Base-by-base conservation (phyloP, 2,329 filamentous ascomycete species). In the Aspergillus sojae region DNA sequence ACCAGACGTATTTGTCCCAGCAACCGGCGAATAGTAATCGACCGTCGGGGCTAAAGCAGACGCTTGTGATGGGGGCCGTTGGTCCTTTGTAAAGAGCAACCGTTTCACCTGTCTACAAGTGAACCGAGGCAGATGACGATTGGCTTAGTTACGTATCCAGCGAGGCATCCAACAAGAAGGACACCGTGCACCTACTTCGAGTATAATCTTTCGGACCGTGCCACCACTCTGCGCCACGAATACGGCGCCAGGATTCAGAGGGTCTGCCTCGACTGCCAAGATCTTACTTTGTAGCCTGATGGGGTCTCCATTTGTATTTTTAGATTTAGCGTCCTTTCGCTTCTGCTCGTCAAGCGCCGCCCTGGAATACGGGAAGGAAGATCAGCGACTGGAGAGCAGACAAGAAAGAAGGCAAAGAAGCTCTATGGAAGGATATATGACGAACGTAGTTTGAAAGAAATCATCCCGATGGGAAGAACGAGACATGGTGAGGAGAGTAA, bases 1-100 rank as follows among this genome's bases (percentile, higher is more conserved):
- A 91, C 89, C 93, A 97, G 62, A 98, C 86, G 23, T 88, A 85
- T 80, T 96, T 97, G 80, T 99, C 94, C 95, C 95, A 99, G 63
- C 90, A 95, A 39, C 94, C 94, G 28, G 93, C 93, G 77, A 93
- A 97, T 30, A 80, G 59, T 12, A 97, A 74, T 1, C 85, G 90
- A 64, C 82, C 83, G 30, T 80, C 80, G 4, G 81, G 76, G 16
- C 88, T 89, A 41, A 92, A 82, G 19, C 91, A 88, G 32, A 96
- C 79, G 68, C 90, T 91, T 11, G 92, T 94, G 11, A 97, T 83
- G 1, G 95, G 95, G 4, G 92, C 90, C 53, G 85, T 86, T 21
- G 94, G 92, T 2, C 93, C 93, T 72, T 86, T 86, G 74, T 91
- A 96, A 4, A 82, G 72, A 16, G 79, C 77, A 58, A 77, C 66